A percentile compares a stretch with the other conserved stretches of the same genome.
phyloP scores from a whole-genome alignment of 331 rosid genomes.

The Quercus lobata region DNA sequence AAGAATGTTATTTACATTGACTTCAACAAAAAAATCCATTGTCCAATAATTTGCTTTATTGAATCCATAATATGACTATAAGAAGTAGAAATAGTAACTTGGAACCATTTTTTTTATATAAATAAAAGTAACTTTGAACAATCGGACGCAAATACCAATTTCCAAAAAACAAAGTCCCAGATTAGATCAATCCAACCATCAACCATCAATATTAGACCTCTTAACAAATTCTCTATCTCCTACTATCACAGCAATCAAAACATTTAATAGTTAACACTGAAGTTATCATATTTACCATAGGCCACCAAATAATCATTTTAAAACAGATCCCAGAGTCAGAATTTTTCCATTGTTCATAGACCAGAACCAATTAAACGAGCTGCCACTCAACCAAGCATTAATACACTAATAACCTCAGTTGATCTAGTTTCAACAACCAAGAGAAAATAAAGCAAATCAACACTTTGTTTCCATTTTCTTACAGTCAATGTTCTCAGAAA shows the following conservation, averaged over 20 bases:
- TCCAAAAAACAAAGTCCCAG: background rate
- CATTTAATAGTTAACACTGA: background rate
- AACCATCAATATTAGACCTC: background rate
- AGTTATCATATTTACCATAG: background rate
- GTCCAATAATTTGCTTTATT: background rate
- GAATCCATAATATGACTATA: background rate
- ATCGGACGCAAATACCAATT: background rate
- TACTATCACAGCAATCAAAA: background rate
- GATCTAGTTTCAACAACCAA: background rate
- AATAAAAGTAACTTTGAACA: no score
- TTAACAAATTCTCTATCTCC: background rate
- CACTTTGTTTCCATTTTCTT: background rate
- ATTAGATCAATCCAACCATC: background rate
- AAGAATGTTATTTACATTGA: background rate
- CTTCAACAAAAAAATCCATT: background rate
- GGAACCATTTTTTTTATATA: no score
- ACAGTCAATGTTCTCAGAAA: background rate
- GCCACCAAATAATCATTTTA: background rate
- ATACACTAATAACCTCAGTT: background rate
- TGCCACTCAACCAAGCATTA: background rate
- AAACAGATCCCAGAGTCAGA: background rate
- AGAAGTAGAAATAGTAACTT: background rate
- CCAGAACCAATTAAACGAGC: background rate
- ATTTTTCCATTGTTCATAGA: background rate
- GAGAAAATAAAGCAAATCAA: background rate